These are phyloP conservation scores for Nicotiana tabacum DNA, from an alignment of 257 asterid species.

Conservation along the genomic window DNA sequence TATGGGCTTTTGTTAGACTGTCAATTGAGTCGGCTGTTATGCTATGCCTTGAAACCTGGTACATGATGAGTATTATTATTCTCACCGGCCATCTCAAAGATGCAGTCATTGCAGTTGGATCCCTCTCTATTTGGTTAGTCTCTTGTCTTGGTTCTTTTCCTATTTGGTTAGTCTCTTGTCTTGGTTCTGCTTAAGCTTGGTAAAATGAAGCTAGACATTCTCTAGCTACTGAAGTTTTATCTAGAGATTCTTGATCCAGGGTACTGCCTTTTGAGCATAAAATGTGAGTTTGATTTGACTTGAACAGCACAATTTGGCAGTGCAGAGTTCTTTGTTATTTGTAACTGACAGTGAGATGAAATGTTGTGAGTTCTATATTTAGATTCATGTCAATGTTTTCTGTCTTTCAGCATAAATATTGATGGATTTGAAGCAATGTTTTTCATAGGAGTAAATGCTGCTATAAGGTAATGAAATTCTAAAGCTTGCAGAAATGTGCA, in stretches of 20 bases:
- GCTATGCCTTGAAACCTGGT: constrained; percentile 88
- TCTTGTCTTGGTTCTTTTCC: neutral
- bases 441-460: constrained; percentile 77
- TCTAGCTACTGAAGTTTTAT: neutral
- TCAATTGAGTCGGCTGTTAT: constrained; percentile 88
- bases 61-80: constrained; percentile 68
- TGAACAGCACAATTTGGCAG: neutral
- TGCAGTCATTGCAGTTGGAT: constrained; percentile 71
- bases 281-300: neutral
- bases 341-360: neutral
- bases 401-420: constrained; percentile 49
- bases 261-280: neutral
- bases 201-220: neutral
- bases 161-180: neutral
- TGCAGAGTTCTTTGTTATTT: neutral
- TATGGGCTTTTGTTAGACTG: constrained; percentile 72
- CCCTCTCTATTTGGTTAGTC: constrained; percentile 76
- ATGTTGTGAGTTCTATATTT: neutral
- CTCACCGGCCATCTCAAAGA: constrained; percentile 67
- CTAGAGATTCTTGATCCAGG: neutral
- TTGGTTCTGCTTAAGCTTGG: neutral
- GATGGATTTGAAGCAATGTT: constrained; percentile 72
- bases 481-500: neutral
- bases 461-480: constrained; percentile 51
- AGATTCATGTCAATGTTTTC: neutral